phyloP scores from a whole-genome alignment of 768 basidiomycete genomes.

The Neoboletus magnificus region DNA sequence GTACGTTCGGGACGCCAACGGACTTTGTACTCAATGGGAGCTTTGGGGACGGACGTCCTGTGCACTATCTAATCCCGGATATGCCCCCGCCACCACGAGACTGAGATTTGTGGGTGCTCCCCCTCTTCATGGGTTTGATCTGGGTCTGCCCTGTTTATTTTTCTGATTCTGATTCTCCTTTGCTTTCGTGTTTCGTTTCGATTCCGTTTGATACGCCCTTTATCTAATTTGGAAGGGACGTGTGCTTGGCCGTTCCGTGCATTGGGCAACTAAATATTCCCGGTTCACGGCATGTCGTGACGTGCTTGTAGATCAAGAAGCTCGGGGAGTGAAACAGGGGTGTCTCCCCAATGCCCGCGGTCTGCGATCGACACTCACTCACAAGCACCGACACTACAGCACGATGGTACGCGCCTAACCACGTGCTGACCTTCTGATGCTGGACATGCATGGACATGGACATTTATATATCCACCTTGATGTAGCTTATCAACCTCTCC shows the following conservation, averaged over 20 bases:
- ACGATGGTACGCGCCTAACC: background rate
- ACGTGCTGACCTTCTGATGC: constrained; percentile 5
- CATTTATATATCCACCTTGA: constrained; percentile 9
- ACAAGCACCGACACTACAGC: background rate
- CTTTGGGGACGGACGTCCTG: constrained; percentile 43
- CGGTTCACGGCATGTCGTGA: background rate
- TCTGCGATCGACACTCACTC: background rate
- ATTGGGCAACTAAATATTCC: constrained; percentile 3
- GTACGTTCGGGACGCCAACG: constrained; percentile 6
- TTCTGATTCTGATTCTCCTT: background rate
- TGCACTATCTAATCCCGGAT: constrained; percentile 62
- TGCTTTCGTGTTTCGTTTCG: background rate
- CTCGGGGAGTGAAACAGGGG: background rate
- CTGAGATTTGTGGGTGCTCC: constrained; percentile 10
- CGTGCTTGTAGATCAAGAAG: constrained; percentile 1
- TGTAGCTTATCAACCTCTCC: constrained; percentile 16
- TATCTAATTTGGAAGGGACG: background rate
- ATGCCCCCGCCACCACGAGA: constrained; percentile 41
- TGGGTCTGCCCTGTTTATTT: background rate
- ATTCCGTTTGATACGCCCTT: constrained; percentile 4
- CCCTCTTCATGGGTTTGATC: background rate
- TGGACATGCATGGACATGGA: background rate
- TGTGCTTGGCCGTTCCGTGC: background rate
- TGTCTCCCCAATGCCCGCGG: background rate
- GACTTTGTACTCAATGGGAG: constrained; percentile 41